Evolutionary conservation across 768 basidiomycete species (phyloP), one percentile per base, ranked within the genome.

Genomic region (Collybia nuda): DNA sequence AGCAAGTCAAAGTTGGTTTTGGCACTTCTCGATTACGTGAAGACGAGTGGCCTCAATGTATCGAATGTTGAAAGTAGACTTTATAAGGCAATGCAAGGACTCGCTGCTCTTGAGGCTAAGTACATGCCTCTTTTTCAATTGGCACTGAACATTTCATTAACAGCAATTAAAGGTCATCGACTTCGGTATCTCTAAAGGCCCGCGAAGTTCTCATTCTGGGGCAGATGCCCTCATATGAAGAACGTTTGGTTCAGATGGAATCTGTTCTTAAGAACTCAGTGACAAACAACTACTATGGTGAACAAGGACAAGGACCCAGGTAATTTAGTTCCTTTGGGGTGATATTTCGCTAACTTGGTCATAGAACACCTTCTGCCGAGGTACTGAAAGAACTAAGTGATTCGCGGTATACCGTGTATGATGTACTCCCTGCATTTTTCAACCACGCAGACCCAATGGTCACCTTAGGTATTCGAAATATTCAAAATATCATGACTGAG

Each of bases 371-470:
- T 7, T 89, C 91, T 17, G 75, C 82, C 2, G 95, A 98, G 53
- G 79, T 93, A 32, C 76, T 99, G 60, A 85, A 85, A 63, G 97
- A 99, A 70, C 81, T 99, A 22, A 92, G 89, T 54, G 97, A 99
- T 70, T 98, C 96, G 5, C 82, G 91, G 38, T 98, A 95, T 70
- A 94, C 93, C 12, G 95, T 98, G 14, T 99, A 88, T 68, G 97
- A 99, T 64, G 97, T 99, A 6, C 81, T 99, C 41, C 93, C 95
- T 3, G 80, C 91, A 5, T 99, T 99, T 78, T 98, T 98, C 82
- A 84, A 81, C 52, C 90, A 95, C 63, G 65, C 76, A 15, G 94
- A 98, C 58, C 78, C 86, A 32, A 86, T 88, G 79, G 84, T 98
- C 56, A 80, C 84, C 9, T 79, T 98, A 37, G 89, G 91, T 90